phyloP scores from a whole-genome alignment of 257 asterid genomes.

The Rubia yunnanensis region DNA sequence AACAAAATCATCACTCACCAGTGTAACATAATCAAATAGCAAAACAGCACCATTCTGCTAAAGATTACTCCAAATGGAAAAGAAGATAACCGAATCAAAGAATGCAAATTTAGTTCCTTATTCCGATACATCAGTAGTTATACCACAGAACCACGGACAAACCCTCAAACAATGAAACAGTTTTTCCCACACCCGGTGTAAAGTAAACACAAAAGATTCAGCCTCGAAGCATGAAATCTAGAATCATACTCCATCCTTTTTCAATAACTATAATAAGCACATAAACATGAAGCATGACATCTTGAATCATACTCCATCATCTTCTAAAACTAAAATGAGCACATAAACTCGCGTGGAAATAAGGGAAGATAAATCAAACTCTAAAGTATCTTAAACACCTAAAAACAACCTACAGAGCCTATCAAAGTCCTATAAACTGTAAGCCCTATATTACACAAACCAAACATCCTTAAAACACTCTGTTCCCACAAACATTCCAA shows the following conservation, averaged over 20 bases:
- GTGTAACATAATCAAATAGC: not conserved
- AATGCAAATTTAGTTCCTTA: not conserved
- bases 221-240: not conserved
- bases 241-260: not conserved
- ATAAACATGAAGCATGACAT: no score
- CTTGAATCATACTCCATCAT: not conserved
- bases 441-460: not conserved
- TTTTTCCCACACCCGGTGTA: not conserved
- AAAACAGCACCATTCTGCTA: not conserved
- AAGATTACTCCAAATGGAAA: not conserved
- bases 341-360: not conserved
- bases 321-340: not conserved
- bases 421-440: not conserved
- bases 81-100: not conserved
- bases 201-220: not conserved
- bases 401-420: not conserved
- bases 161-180: not conserved
- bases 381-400: not conserved
- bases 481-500: not conserved
- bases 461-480: not conserved
- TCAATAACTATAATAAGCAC: not conserved
- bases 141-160: not conserved
- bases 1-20: constrained; percentile 8
- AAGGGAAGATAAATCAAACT: not conserved
- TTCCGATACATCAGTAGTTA: not conserved